phyloP scores from a whole-genome alignment of 2,329 filamentous ascomycete genomes.

The Didymella arachidicola region DNA sequence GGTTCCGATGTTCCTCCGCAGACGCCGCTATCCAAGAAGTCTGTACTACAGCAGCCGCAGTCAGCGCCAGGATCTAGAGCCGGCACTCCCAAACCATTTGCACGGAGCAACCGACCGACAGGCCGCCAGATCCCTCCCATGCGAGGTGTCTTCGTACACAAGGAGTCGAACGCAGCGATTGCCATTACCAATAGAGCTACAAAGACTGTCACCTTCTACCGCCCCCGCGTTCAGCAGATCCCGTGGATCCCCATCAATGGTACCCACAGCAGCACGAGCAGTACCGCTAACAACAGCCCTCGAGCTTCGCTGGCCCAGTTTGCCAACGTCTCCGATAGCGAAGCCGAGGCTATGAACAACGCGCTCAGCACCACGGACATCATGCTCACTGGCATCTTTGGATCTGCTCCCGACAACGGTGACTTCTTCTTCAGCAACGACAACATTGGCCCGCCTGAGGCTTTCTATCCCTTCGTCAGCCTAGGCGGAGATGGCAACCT shows the following conservation, averaged over 20 bases:
- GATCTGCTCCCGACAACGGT: constrained; percentile 53
- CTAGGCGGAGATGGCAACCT: constrained; percentile 64
- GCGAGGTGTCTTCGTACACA: constrained; percentile 49
- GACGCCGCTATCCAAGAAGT: constrained; percentile 51
- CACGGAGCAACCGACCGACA: constrained; percentile 39
- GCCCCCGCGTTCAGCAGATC: constrained; percentile 42
- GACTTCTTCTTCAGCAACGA: constrained; percentile 61
- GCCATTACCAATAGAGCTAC: constrained; percentile 53
- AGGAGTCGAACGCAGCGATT: constrained; percentile 50
- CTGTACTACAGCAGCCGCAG: constrained; percentile 60
- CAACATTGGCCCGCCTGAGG: constrained; percentile 75
- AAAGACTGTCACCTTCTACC: constrained; percentile 54
- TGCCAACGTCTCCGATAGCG: constrained; percentile 48
- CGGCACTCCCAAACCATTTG: constrained; percentile 50
- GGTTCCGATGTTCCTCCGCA: constrained; percentile 57
- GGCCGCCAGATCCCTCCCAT: constrained; percentile 42
- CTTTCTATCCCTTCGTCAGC: constrained; percentile 73
- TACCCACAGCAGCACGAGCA: constrained; percentile 50
- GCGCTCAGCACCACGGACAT: constrained; percentile 64
- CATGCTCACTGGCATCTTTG: constrained; percentile 78
- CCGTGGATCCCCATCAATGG: constrained; percentile 41
- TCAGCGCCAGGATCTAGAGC: constrained; percentile 53
- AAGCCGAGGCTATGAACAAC: constrained; percentile 47
- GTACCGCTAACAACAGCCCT: constrained; percentile 52
- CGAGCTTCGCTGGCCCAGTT: constrained; percentile 46